A percentile compares a stretch with the other conserved stretches of the same genome.
phyloP scores from a whole-genome alignment of 805 yeast species.

The Metschnikowia henanensis region DNA sequence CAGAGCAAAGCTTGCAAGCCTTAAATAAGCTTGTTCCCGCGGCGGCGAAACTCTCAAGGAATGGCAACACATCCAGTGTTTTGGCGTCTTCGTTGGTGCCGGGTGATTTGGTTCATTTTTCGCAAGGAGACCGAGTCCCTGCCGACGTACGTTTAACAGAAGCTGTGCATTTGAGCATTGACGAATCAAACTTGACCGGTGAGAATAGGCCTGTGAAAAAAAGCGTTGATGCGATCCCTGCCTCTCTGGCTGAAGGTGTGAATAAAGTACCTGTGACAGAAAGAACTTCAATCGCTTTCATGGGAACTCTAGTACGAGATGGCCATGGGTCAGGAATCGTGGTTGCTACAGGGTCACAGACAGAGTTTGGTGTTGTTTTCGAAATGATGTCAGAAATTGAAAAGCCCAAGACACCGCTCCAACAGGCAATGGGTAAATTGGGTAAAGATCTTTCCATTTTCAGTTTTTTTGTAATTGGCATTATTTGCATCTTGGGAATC shows the following conservation, averaged over 20 bases:
- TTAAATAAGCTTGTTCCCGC: constrained; percentile 93
- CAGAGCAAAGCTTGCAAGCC: constrained; percentile 93
- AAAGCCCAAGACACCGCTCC: constrained; percentile 97
- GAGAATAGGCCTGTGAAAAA: constrained; percentile 89
- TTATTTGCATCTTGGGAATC: constrained; percentile 89
- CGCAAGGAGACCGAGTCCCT: constrained; percentile 94
- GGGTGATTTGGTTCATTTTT: constrained; percentile 88
- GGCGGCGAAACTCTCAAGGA: constrained; percentile 89
- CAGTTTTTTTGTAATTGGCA: constrained; percentile 84
- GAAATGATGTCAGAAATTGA: constrained; percentile 94
- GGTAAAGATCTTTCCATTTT: constrained; percentile 88
- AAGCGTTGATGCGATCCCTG: constrained; percentile 42
- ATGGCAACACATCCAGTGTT: constrained; percentile 74
- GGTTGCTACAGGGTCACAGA: constrained; percentile 82
- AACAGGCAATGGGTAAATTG: constrained; percentile 90
- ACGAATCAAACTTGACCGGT: constrained; percentile 94
- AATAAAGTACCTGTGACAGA: constrained; percentile 58
- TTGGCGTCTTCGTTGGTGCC: constrained; percentile 90
- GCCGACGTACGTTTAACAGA: constrained; percentile 87
- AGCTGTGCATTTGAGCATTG: constrained; percentile 79
- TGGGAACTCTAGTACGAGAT: constrained; percentile 97
- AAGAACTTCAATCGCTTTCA: constrained; percentile 79
- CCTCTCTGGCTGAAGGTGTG: constrained; percentile 14
- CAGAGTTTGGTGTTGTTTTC: constrained; percentile 94
- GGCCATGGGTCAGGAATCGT: constrained; percentile 96